Evolutionary conservation across 768 basidiomycete genomes (phyloP).

Genomic region (Dendrothele bispora): DNA sequence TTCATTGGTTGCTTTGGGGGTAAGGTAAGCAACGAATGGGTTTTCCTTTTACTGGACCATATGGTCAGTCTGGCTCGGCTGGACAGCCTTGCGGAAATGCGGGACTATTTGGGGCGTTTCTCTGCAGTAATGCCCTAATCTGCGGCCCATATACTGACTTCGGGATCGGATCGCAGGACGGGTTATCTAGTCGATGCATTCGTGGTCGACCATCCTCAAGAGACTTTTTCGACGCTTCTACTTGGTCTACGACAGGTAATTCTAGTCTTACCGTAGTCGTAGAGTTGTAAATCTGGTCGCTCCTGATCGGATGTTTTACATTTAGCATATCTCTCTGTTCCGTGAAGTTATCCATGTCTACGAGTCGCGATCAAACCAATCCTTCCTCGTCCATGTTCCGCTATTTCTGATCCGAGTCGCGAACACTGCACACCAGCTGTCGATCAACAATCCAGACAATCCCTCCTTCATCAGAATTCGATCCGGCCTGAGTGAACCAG

Average conservation of each 20-base stretch:
- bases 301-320: too few relatives aligned
- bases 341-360: conserved; percentile 41
- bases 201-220: conserved; percentile 31
- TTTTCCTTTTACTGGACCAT: conserved; percentile 9
- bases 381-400: conserved; percentile 51
- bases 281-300: too few relatives aligned
- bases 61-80: too few relatives aligned
- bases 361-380: conserved; percentile 47
- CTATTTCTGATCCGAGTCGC: background rate
- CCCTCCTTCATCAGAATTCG: background rate
- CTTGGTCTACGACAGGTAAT: conserved; percentile 37
- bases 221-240: conserved; percentile 36
- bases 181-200: conserved; percentile 55
- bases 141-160: too few relatives aligned
- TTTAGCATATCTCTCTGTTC: conserved; percentile 32
- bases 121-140: too few relatives aligned
- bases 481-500: background rate
- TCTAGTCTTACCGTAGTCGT: background rate
- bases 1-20: conserved; percentile 38
- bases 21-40: conserved; percentile 34
- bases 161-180: conserved; percentile 36
- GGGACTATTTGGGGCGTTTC: too few relatives aligned
- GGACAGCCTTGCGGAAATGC: too few relatives aligned
- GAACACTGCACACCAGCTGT: background rate
- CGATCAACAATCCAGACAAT: background rate